phyloP scores from a whole-genome alignment of 352 stramenopile species.

The Phytophthora uliginosa region DNA sequence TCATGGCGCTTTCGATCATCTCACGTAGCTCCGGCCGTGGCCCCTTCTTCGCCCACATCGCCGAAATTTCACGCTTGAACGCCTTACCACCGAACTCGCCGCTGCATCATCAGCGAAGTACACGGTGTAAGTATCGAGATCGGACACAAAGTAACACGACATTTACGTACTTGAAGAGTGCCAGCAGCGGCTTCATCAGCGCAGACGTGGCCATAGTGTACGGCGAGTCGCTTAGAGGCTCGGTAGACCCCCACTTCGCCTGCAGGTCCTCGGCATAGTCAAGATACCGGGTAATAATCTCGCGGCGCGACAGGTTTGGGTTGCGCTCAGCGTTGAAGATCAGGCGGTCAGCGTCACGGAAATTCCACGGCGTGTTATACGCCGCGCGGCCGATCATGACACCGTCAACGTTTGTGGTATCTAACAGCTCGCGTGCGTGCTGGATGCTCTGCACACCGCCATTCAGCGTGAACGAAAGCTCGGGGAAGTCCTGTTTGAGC shows the following conservation, averaged over 20 bases:
- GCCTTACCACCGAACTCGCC: constrained; percentile 83
- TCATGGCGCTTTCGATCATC: constrained; percentile 80
- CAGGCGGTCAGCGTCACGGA: constrained; percentile 85
- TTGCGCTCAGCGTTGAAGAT: constrained; percentile 83
- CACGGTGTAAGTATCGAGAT: neutral
- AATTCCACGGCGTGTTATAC: constrained; percentile 92
- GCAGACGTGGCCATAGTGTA: constrained; percentile 87
- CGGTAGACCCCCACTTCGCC: constrained; percentile 67
- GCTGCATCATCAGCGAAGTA: constrained; percentile 30
- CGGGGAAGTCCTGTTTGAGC: constrained; percentile 96
- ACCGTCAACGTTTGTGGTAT: constrained; percentile 80
- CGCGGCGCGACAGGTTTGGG: constrained; percentile 85
- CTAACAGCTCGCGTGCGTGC: constrained; percentile 91
- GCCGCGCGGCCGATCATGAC: constrained; percentile 93
- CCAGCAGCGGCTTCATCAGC: constrained; percentile 83
- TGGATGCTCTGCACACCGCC: constrained; percentile 96
- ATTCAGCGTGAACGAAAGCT: constrained; percentile 99
- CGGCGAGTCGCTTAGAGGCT: constrained; percentile 50
- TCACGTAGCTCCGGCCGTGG: constrained; percentile 72
- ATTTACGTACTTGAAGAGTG: constrained; percentile 77
- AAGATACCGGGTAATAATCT: constrained; percentile 88
- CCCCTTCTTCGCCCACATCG: constrained; percentile 74
- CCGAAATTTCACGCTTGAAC: constrained; percentile 83
- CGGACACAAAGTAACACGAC: neutral
- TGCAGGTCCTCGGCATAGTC: constrained; percentile 90